phyloP scores from a whole-genome alignment of 345 rosid species.

The Populus ilicifolia region DNA sequence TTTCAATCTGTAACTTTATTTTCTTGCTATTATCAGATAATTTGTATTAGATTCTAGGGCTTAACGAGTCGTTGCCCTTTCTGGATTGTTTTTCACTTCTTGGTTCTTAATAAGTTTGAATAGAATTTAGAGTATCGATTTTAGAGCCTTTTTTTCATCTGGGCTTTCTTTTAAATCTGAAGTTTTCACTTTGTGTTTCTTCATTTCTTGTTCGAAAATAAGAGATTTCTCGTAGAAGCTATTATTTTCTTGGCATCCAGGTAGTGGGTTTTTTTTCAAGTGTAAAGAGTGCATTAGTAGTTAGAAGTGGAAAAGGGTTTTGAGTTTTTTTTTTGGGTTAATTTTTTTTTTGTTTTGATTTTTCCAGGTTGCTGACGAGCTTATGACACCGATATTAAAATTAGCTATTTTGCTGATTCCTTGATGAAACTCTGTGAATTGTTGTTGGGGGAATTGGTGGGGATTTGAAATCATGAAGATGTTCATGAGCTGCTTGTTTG shows the following conservation, averaged over 20 bases:
- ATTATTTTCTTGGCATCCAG: not conserved
- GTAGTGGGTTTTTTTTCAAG: not conserved
- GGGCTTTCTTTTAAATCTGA: not conserved
- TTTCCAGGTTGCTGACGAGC: slow-evolving; percentile 29
- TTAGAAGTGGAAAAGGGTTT: not conserved
- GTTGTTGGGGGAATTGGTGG: slow-evolving; percentile 15
- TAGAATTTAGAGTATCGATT: not conserved
- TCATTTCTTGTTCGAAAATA: not conserved
- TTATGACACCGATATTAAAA: slow-evolving; percentile 16
- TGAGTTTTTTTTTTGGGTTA: not conserved
- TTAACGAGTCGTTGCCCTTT: slow-evolving; percentile 12
- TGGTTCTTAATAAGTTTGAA: not conserved
- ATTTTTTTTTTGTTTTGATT: not conserved
- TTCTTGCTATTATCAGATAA: not conserved
- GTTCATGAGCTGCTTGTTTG: slow-evolving; percentile 47
- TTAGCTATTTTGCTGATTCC: slow-evolving; percentile 13
- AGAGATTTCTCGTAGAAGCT: not conserved
- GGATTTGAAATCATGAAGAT: slow-evolving; percentile 49
- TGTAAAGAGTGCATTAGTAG: not conserved
- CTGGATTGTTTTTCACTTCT: not conserved
- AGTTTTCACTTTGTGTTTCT: not conserved
- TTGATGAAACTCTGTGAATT: slow-evolving; percentile 24
- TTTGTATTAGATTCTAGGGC: slow-evolving; percentile 20
- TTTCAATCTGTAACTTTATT: slow-evolving; percentile 28
- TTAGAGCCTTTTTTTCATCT: not conserved